phyloP scores from a whole-genome alignment of 768 basidiomycete species.

The Macrolepiota fuliginosa region DNA sequence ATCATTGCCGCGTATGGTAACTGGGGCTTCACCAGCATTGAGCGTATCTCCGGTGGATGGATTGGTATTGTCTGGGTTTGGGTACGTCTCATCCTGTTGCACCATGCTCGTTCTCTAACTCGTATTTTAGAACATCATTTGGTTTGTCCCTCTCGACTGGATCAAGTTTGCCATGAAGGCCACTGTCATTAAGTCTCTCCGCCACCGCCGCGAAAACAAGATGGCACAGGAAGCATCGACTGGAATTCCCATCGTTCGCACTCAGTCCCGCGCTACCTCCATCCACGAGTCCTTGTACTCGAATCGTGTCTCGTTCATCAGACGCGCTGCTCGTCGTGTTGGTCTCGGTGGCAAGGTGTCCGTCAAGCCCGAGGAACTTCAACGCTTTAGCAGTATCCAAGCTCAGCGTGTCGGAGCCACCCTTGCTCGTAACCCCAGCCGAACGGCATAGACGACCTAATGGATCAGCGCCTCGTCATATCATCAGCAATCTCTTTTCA shows the following conservation, averaged over 20 bases:
- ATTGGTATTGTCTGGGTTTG: slow-evolving; percentile 97
- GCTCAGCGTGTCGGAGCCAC: slow-evolving; percentile 72
- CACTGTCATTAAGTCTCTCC: slow-evolving; percentile 83
- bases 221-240: slow-evolving; percentile 32
- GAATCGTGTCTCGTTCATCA: slow-evolving; percentile 93
- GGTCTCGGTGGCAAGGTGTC: slow-evolving; percentile 80
- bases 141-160: slow-evolving; percentile 94
- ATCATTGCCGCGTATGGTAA: slow-evolving; percentile 94
- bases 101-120: background rate
- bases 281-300: slow-evolving; percentile 93
- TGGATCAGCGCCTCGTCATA: background rate
- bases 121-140: slow-evolving; percentile 74
- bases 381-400: slow-evolving; percentile 84
- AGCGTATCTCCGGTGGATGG: slow-evolving; percentile 85
- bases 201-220: slow-evolving; percentile 56
- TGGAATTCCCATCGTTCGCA: slow-evolving; percentile 78
- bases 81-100: slow-evolving; percentile 46
- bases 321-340: slow-evolving; percentile 80
- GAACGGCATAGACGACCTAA: slow-evolving; percentile 13
- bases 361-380: slow-evolving; percentile 80
- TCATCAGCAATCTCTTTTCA: slow-evolving; percentile 8
- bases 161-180: slow-evolving; percentile 98
- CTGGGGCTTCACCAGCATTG: slow-evolving; percentile 92
- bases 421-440: slow-evolving; percentile 70
- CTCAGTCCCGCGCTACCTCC: slow-evolving; percentile 87